Evolutionary conservation across 805 yeast genomes (phyloP), one percentile per base, ranked within the genome.

Genomic region (Ogataea minuta): DNA sequence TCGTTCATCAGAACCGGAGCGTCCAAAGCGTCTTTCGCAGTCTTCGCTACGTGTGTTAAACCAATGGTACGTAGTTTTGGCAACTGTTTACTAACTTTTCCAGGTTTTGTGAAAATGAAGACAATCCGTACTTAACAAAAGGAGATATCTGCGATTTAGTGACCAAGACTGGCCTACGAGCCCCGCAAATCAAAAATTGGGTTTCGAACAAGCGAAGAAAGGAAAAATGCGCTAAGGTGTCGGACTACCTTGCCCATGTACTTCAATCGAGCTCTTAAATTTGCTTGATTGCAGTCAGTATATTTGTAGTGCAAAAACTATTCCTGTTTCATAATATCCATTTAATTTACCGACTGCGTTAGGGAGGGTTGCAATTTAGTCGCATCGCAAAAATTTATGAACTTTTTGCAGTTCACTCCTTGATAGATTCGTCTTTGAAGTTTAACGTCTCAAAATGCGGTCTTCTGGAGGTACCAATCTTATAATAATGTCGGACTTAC

Each of bases 141-240:
- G 26, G 37, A 13, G 52, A 44, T 24, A 10, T 49, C 2, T 16
- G 23, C 9, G 36, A 33, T 9, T 43, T 54, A 3, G 33, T 42
- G 2, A 26, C 19, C 2, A 28, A 26, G 21, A 53, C 56, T 2
- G 50, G 50, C 3, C 38, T 52, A 9, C 26, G 28, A 6, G 26
- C 27, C 5, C 31, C 43, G 9, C 57, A 54, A 28, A 45, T 54
- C 5, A 43, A 39, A 17, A 52, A 47, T 24, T 54, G 56, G 56
- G 52, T 41, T 17, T 47, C 45, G 2, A 43, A 43, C 34, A 46
- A 34, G 29, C 28, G 53, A 32, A 31, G 53, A 10, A 49, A 44
- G 21, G 46, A 41, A 16, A 35, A 34, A 13, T 10, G 31, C 4
- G 20, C 24, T 9, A 16, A n/a, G 2, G 41, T 48, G 4, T 48